Base-by-base conservation (phyloP, 2,329 filamentous ascomycete genomes). In the Chaetomium sp. region DNA sequence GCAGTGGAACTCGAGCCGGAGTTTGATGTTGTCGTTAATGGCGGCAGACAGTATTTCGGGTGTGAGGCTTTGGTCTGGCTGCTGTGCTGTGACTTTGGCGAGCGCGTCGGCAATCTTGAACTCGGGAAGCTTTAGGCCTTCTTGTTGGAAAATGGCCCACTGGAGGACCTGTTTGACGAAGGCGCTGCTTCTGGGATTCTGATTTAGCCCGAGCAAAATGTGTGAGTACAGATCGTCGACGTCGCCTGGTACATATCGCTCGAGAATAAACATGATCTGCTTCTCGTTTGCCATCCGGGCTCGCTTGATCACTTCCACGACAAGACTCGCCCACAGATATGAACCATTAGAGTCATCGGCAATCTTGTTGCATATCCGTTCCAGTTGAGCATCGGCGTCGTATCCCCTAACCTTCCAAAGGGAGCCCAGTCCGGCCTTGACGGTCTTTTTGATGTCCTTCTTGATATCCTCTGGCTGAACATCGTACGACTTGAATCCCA, bases 91-190 rank as follows among this genome's bases (percentile, higher is more conserved):
- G 7, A 27, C 51, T 27, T 54, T 33, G 19, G 19, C 13, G 16
- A 54, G 19, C 10, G 51, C 51, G 19, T 29, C 4, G 27, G 27
- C 51, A 29, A 29, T 16, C 4, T n/a, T 31, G 51, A 54, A 54
- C 16, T 54, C 51, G 12, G 51, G 10, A 5, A 29, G 25, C 27
- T n/a, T 33, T 13, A 54, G 13, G 9, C 12, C 25, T 33, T 54
- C 51, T 54, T 54, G 25, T 16, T 54, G 51, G 29, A 54, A 54
- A 8, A 54, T 16, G 23, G 51, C 51, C 51, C 51, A 54, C 19
- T 31, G 51, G 23, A 54, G 51, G 23, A 54, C 51, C 21, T 54
- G 51, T 27, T 54, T 13, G 51, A 54, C 29, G 13, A 54, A 31
- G 16, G 25, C 1, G 27, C 12, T 8, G 51, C 19, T 54, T 23